Base-by-base conservation (phyloP, 805 yeast genomes). In the Cyberlindnera galapagoensis region DNA sequence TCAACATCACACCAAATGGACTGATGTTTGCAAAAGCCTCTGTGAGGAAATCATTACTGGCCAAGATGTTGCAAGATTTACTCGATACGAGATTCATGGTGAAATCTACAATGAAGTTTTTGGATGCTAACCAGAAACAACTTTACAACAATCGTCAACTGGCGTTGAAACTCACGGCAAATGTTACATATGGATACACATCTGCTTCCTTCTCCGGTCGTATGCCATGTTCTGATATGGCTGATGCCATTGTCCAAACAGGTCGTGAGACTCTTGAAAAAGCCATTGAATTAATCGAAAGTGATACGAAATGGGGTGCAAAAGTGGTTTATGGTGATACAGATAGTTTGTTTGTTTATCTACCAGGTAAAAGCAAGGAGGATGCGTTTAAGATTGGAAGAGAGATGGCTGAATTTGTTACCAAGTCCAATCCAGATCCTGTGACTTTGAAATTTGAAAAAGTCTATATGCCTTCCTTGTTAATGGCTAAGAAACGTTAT, bases 271-370 rank as follows among this genome's bases (percentile, higher is more conserved):
- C 86, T 0, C 59, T 92, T 30, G 77, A 76, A 33, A 66, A 67
- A 31, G 80, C 96, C 0, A 77, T 86, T 18, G 68, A 69, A 2
- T 49, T 69, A 30, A 88, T 92, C 31, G 94, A 87, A 38, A 38
- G 40, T 0, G 60, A 69, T 11, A 52, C 60, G 3, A 51, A 63
- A 16, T 84, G 87, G 84, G 87, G 87, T 3, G 97, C 96, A 0
- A 77, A 82, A 47, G 96, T 92, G 0, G 95, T 90, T 0, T 92
- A 92, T 53, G 97, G 98, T 5, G 98, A 92, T 53, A 92, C 98
- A 0, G 98, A 92, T 56, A 84, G 95, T 24, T 56, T 92, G 34
- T 92, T 92, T 65, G 88, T 92, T 3, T 81, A 84, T 50, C 65
- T 92, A 5, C 97, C 97, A 0, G 96, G 96, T 0, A 76, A 75